Evolutionary conservation across 768 basidiomycete species (phyloP), one percentile per base, ranked within the genome.

Genomic region (Russula sp.): DNA sequence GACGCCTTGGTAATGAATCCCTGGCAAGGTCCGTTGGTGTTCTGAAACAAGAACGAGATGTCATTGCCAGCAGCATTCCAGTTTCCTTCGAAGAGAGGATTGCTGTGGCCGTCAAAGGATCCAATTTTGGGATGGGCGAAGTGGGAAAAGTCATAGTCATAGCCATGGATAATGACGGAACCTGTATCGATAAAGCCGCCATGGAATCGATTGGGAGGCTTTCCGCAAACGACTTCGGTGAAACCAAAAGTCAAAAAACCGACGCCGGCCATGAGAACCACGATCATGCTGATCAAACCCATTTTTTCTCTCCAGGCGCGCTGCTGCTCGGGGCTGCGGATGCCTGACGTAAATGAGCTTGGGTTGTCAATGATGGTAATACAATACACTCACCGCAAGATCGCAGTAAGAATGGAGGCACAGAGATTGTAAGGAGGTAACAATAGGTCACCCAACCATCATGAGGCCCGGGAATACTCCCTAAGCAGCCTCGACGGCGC

Each of bases 231-330:
- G 57, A 85, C 76, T 70, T 93, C 84, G 10, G 94, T 98, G 78
- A 99, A 99, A 8, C 97, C 97, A 75, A 99, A 99, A 11, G 97
- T 99, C 71, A 99, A 79, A 83, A 93, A 99, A 70, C 95, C 97
- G 69, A 99, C 97, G 56, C 78, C 83, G 18, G 90, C 89, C 95
- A 98, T 97, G 65, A 94, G 81, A n/a, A 74, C 5, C 16, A 81
- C 71, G 70, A 96, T 92, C 73, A 98, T 79, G 66, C 80, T 77
- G 52, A 99, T 78, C 29, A 99, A 82, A 8, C 96, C 97, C 74
- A 98, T 93, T 78, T 99, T 99, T 76, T 99, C 97, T 65, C 97
- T 81, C 95, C 95, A 99, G 46, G 97, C 97, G 52, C 93, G 85
- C 72, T 97, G 94, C 67, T 88, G 89, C 66, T 99, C 97, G 0